Evolutionary conservation across 371 early-diverging fungal species (phyloP).

Genomic region (Mucor irregularis): DNA sequence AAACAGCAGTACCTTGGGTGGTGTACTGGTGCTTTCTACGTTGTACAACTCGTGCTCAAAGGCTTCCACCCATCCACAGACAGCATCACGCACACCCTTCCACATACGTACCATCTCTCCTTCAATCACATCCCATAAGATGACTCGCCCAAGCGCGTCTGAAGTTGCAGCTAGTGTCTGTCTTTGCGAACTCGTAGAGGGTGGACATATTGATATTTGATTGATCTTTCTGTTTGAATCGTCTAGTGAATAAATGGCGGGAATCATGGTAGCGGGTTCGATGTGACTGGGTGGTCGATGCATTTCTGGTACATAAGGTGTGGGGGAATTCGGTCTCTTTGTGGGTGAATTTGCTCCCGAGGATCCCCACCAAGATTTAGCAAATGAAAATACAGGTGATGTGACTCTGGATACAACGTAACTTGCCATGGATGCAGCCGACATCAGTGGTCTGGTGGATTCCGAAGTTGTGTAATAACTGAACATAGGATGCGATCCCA

Average conservation of each 20-base stretch:
- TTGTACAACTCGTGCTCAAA: conserved; percentile 26
- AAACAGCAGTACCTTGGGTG: conserved; percentile 41
- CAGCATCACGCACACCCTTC: conserved; percentile 69
- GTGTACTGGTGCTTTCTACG: not conserved
- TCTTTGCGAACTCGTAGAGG: conserved; percentile 44
- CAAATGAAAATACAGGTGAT: conserved; percentile 61
- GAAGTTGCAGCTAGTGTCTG: conserved; percentile 60
- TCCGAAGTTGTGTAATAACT: conserved; percentile 60
- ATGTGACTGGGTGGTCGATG: conserved; percentile 41
- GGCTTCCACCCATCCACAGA: conserved; percentile 64
- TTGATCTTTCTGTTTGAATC: conserved; percentile 55
- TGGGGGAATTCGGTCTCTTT: conserved; percentile 25
- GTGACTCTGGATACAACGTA: conserved; percentile 59
- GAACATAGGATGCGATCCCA: conserved; percentile 61
- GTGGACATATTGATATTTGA: conserved; percentile 48
- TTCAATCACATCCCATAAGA: conserved; percentile 56
- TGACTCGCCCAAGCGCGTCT: conserved; percentile 65
- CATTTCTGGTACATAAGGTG: conserved; percentile 46
- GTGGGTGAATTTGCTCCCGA: not conserved
- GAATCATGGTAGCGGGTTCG: conserved; percentile 59
- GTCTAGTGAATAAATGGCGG: conserved; percentile 40
- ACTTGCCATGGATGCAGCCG: conserved; percentile 61
- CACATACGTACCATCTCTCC: conserved; percentile 67
- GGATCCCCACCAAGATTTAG: conserved; percentile 59
- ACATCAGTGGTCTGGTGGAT: conserved; percentile 52